Base-by-base conservation (phyloP, 768 basidiomycete species). In the Tylopilus sp. region DNA sequence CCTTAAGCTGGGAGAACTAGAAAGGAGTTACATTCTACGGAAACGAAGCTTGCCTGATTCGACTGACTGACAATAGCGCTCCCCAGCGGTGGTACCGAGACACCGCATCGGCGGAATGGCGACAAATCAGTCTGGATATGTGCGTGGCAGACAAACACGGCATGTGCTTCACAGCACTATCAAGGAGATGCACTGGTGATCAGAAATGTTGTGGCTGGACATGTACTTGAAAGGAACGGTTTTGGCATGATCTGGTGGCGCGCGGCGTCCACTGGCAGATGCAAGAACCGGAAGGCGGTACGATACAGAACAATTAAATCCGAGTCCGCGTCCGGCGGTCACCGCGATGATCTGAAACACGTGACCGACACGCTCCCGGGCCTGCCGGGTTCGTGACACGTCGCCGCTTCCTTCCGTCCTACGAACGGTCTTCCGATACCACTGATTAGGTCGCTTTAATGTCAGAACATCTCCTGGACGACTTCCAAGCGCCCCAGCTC, bases 1-100 rank as follows among this genome's bases (percentile, higher is more conserved):
- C 17, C 33, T 33, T 35, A 17, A n/a, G 30, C 33, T 35, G 41
- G 23, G 31, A 33, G 39, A 40, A 9, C 56, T 44, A 44, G 30
- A 50, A 36, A 55, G 25, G 55, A 49, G 40, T 54, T 10, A 28
- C 46, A 49, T 56, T 55, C 50, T 53, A 40, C 31, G 23, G 48
- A 45, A 28, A 51, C 26, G 43, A 42, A 20, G 48, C 22, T 12
- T 22, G 48, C 39, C 47, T 40, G 20, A 17, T 31, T 31, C 11
- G 21, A 11, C 26, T 7, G 22, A 41, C 25, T 17, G 25, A 22
- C 23, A 47, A 47, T n/a, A 48, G 21, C 15, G 3, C 26, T 38
- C 25, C 17, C 5, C 18, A 39, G n/a, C 38, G 20, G 20, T 11
- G 15, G 11, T 21, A 40, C 11, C 2, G 22, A 28, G 42, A 18